Evolutionary conservation across 306 rosid species (phyloP).

Genomic region (Myrica gale): DNA sequence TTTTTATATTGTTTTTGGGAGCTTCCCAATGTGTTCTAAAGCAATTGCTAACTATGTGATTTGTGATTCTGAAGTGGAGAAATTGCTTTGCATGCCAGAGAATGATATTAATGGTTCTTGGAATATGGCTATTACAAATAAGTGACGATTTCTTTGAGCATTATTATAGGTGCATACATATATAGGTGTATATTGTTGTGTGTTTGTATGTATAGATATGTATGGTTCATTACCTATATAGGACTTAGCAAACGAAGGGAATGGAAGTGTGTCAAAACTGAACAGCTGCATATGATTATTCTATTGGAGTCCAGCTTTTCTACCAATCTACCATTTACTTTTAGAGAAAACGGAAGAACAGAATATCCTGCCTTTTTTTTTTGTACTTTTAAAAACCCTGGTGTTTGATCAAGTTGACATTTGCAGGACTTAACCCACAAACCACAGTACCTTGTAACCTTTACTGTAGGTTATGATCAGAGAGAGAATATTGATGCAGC

Average conservation of each 20-base stretch:
- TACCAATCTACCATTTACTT: background rate
- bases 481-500: conserved; percentile 75
- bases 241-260: background rate
- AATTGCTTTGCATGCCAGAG: background rate
- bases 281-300: background rate
- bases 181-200: background rate
- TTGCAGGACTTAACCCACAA: conserved; percentile 79
- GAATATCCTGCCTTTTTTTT: background rate
- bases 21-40: background rate
- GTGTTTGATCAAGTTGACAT: conserved; percentile 36
- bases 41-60: background rate
- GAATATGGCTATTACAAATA: background rate
- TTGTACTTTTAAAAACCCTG: background rate
- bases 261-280: background rate
- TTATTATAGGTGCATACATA: background rate
- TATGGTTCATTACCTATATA: background rate
- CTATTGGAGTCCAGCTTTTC: background rate
- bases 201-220: background rate
- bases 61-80: background rate
- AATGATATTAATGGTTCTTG: background rate
- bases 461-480: conserved; percentile 85
- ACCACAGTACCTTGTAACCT: conserved; percentile 92
- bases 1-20: background rate
- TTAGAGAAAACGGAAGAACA: background rate
- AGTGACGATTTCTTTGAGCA: background rate